Conservation (phyloP, 768 basidiomycete species). For the Trametes maxima region DNA sequence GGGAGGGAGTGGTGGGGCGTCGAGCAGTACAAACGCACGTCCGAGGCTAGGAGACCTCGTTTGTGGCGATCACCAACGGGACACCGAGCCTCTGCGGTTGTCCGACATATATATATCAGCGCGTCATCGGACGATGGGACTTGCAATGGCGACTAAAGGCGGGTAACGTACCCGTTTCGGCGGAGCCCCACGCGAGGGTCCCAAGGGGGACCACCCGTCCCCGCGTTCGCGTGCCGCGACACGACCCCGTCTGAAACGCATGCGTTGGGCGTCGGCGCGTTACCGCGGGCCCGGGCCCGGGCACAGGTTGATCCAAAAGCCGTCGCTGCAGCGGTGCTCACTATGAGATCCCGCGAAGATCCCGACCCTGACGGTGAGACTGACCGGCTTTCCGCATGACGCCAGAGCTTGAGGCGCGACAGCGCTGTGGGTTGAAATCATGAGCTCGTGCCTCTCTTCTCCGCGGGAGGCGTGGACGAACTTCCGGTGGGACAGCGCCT, state of each 20-base stretch:
- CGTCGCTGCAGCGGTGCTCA: background rate
- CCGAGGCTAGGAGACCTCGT: background rate
- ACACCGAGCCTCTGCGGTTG: background rate
- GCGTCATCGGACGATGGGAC: background rate
- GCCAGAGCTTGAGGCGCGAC: background rate
- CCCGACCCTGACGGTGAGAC: background rate
- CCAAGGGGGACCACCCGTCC: too few relatives aligned
- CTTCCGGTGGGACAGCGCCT: too few relatives aligned
- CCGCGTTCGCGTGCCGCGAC: too few relatives aligned
- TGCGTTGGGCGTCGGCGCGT: too few relatives aligned
- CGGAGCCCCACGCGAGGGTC: too few relatives aligned
- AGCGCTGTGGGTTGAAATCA: background rate
- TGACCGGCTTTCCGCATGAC: background rate
- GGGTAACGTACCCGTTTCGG: too few relatives aligned
- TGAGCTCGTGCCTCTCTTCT: background rate
- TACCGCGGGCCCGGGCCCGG: too few relatives aligned
- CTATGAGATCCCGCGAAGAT: background rate
- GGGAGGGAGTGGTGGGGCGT: background rate
- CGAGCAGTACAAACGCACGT: background rate
- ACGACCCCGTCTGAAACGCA: too few relatives aligned
- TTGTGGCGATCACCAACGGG: background rate
- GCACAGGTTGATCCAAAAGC: background rate
- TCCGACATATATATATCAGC: background rate
- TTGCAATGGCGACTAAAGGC: background rate
- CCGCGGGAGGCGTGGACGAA: background rate